These are phyloP conservation scores for Emergomyces africanus DNA, from an alignment of 2,329 filamentous ascomycete genomes.

Conservation along the genomic window DNA sequence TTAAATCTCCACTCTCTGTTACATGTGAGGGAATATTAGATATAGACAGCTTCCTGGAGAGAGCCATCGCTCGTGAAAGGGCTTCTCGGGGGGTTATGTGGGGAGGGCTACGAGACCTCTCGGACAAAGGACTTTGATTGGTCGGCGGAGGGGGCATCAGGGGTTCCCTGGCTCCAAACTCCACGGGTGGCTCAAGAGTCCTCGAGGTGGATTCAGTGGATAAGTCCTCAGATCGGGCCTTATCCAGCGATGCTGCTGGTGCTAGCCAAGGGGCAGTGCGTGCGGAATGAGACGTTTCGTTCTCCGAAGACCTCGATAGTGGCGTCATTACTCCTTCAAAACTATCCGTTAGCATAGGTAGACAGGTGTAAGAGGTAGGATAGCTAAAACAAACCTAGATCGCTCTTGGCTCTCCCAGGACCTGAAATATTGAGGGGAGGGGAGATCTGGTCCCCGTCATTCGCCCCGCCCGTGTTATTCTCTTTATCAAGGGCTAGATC, in stretches of 20 bases:
- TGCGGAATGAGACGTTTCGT: slow-evolving; percentile 18
- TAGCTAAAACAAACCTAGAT: slow-evolving; percentile 25
- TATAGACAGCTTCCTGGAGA: slow-evolving; percentile 76
- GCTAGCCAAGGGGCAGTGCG: slow-evolving; percentile 18
- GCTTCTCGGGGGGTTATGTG: slow-evolving; percentile 61
- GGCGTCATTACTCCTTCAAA: slow-evolving; percentile 19
- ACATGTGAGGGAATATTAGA: slow-evolving; percentile 89
- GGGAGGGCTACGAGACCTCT: slow-evolving; percentile 62
- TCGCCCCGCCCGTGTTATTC: slow-evolving; percentile 14
- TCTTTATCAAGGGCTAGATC: slow-evolving; percentile 26
- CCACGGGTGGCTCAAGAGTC: not conserved
- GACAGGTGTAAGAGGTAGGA: not conserved
- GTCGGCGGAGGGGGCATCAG: not conserved
- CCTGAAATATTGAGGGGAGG: slow-evolving; percentile 18
- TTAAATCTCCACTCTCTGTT: slow-evolving; percentile 85
- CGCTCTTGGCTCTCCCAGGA: slow-evolving; percentile 31
- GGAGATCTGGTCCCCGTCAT: slow-evolving; percentile 9
- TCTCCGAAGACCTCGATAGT: slow-evolving; percentile 26
- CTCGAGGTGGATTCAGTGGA: slow-evolving; percentile 31
- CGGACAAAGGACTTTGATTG: not conserved
- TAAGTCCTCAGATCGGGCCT: slow-evolving; percentile 43
- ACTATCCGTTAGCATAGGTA: slow-evolving; percentile 6
- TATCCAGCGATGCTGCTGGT: slow-evolving; percentile 33
- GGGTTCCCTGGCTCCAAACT: not conserved
- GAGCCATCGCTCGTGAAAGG: slow-evolving; percentile 64